Conservation (phyloP, 169 alveolate species). For the Cryptosporidium parvum region DNA sequence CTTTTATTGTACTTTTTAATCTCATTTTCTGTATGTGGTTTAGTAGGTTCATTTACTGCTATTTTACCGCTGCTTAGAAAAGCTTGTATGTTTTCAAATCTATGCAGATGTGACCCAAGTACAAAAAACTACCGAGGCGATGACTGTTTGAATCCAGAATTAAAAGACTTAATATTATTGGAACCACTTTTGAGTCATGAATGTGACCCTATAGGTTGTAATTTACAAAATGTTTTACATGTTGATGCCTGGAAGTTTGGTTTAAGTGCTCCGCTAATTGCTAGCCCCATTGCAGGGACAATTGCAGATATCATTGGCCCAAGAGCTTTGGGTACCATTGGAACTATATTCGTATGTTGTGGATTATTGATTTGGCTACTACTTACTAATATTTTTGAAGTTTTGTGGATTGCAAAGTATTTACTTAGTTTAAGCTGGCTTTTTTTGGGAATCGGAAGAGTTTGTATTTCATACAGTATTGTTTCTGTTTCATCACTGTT, state of each 20-base stretch:
- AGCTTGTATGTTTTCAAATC: conserved; percentile 51
- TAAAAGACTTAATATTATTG: conserved; percentile 27
- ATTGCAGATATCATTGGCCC: conserved; percentile 73
- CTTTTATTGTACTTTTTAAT: conserved; percentile 39
- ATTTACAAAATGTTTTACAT: conserved; percentile 26
- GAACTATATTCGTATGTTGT: conserved; percentile 25
- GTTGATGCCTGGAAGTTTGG: conserved; percentile 72
- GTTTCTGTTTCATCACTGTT: conserved; percentile 69
- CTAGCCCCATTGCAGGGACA: conserved; percentile 73
- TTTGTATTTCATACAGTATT: conserved; percentile 74
- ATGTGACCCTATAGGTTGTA: conserved; percentile 65
- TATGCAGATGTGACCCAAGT: conserved; percentile 71
- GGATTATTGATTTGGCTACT: conserved; percentile 54
- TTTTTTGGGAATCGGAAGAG: conserved; percentile 66
- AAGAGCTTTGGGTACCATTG: conserved; percentile 58
- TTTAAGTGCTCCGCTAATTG: conserved; percentile 43
- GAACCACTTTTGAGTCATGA: conserved; percentile 23
- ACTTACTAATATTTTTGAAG: conserved; percentile 24
- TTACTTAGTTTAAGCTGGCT: conserved; percentile 60
- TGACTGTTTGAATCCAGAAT: conserved; percentile 45
- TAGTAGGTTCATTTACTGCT: conserved; percentile 73
- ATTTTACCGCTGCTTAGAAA: conserved; percentile 63
- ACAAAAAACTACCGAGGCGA: conserved; percentile 39
- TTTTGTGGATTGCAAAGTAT: conserved; percentile 32
- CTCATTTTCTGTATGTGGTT: conserved; percentile 70